Conservation (phyloP, 1,139 yeast genomes). For the Geotrichum restrictum region DNA sequence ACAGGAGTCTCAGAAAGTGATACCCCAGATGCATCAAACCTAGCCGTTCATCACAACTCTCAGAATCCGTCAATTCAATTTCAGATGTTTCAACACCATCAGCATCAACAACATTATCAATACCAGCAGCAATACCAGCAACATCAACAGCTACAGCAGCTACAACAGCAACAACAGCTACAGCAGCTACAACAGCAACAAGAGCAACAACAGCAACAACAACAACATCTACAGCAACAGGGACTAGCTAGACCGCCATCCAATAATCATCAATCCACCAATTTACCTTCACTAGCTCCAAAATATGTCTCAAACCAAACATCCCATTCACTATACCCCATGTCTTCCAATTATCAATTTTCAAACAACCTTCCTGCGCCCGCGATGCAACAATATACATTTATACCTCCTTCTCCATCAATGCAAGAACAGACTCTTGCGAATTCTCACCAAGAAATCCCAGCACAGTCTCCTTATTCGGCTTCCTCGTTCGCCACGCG, state of each 20-base stretch:
- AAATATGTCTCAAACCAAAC: neutral
- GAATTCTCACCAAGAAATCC: neutral
- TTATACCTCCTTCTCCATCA: neutral
- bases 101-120: neutral
- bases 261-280: too few relatives aligned
- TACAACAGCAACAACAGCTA: too few relatives aligned
- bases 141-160: conserved; percentile 3
- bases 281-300: too few relatives aligned
- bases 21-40: neutral
- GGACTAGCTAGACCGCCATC: too few relatives aligned
- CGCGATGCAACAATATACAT: neutral
- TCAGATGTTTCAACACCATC: neutral
- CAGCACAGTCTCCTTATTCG: neutral
- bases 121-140: conserved; percentile 1
- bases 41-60: neutral
- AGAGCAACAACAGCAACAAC: conserved; percentile 2
- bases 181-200: conserved; percentile 2
- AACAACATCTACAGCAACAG: neutral
- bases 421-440: neutral
- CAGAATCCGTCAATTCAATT: too few relatives aligned
- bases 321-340: neutral
- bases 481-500: too few relatives aligned
- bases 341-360: neutral
- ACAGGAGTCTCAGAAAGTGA: neutral
- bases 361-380: neutral